These are phyloP conservation scores for Elongisporangium prolatum DNA, from an alignment of 352 stramenopile genomes.

Conservation along the genomic window DNA sequence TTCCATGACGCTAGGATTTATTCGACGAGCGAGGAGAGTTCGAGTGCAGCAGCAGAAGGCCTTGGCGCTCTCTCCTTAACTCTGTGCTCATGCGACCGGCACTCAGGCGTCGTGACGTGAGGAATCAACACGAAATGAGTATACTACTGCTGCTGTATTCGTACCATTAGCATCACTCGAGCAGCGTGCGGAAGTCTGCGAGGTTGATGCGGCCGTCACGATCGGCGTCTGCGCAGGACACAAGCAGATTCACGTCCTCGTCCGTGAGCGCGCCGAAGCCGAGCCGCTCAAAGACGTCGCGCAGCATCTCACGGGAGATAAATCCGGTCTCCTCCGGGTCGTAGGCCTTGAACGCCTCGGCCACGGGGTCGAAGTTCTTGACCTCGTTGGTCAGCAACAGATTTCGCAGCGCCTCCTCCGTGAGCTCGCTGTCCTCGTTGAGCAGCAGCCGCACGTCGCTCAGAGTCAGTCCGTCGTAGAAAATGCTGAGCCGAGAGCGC, in stretches of 20 bases:
- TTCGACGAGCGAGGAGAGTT: conserved; percentile 5
- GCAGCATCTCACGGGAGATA: conserved; percentile 75
- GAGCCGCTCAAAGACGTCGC: conserved; percentile 76
- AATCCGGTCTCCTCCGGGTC: conserved; percentile 86
- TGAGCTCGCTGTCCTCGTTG: conserved; percentile 74
- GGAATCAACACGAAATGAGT: conserved; percentile 1
- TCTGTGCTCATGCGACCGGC: background rate
- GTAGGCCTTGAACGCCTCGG: conserved; percentile 87
- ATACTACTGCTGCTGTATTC: conserved; percentile 8
- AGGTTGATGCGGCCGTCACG: conserved; percentile 76
- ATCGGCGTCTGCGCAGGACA: conserved; percentile 85
- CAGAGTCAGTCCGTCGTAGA: conserved; percentile 85
- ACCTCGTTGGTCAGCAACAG: conserved; percentile 87
- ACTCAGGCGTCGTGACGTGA: background rate
- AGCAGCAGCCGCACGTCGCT: conserved; percentile 84
- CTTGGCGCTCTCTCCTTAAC: background rate
- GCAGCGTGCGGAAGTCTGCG: conserved; percentile 74
- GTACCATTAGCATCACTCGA: conserved; percentile 23
- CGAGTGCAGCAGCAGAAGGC: conserved; percentile 13
- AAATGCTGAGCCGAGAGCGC: conserved; percentile 70
- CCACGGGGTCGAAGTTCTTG: conserved; percentile 87
- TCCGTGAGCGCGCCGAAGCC: conserved; percentile 78
- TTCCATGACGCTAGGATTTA: background rate
- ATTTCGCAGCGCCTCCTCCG: conserved; percentile 68
- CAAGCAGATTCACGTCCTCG: conserved; percentile 79